Evolutionary conservation across 257 asterid genomes (phyloP).

Genomic region (Solanum clarkiae): DNA sequence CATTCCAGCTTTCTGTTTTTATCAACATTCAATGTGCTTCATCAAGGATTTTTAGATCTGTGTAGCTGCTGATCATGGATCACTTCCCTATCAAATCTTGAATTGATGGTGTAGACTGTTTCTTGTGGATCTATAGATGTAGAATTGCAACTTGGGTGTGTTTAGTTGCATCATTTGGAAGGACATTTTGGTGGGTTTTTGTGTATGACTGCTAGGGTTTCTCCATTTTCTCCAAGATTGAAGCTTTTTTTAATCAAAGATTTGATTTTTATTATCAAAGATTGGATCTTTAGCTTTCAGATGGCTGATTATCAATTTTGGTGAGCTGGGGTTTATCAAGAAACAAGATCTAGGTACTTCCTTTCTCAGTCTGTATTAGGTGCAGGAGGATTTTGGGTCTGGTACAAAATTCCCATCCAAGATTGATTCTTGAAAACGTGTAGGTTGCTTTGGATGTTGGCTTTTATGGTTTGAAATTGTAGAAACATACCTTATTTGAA

Average conservation of each 20-base stretch:
- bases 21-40: neutral
- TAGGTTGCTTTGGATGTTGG: neutral
- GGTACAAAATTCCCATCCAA: neutral
- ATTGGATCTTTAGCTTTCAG: neutral
- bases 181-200: neutral
- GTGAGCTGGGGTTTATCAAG: neutral
- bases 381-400: neutral
- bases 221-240: neutral
- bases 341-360: neutral
- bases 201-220: neutral
- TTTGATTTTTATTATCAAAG: neutral
- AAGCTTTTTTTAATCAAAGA: neutral
- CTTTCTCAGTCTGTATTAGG: neutral
- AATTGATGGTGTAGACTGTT: neutral
- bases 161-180: neutral
- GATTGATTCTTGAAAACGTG: neutral
- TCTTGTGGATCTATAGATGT: neutral
- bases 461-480: neutral
- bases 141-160: neutral
- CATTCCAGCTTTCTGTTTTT: neutral
- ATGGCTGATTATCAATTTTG: neutral
- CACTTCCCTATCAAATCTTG: neutral
- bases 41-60: neutral
- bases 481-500: neutral
- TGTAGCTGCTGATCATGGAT: neutral